phyloP scores from a whole-genome alignment of 352 stramenopile genomes.

The Globisporangium nodosum region DNA sequence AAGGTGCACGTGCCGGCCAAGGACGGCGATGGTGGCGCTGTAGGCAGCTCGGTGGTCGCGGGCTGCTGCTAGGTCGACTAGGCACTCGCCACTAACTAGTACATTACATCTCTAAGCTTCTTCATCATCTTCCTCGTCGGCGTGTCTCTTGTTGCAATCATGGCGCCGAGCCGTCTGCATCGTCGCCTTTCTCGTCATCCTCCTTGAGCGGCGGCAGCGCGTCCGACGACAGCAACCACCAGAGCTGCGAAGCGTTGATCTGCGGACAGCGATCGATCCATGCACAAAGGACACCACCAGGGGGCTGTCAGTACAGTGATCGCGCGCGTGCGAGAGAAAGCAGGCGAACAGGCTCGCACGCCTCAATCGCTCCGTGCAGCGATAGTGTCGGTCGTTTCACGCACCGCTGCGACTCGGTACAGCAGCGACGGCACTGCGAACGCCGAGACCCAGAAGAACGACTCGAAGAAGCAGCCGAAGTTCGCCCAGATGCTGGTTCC shows the following conservation, averaged over 20 bases:
- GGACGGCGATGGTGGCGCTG: not conserved
- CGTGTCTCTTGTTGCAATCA: not conserved
- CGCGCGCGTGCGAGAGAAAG: too few species aligned
- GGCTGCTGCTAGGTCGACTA: slow-evolving; percentile 19
- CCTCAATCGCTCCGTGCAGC: too few species aligned
- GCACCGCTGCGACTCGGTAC: slow-evolving; percentile 56
- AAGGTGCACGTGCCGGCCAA: slow-evolving; percentile 20
- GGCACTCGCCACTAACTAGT: not conserved
- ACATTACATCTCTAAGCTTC: slow-evolving; percentile 11
- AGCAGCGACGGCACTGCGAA: slow-evolving; percentile 60
- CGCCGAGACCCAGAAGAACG: slow-evolving; percentile 63
- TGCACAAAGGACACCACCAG: not conserved
- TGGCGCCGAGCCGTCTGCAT: not conserved
- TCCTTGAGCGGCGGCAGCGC: slow-evolving; percentile 63
- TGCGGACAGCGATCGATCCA: slow-evolving; percentile 10
- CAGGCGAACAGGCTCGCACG: too few species aligned
- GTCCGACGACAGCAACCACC: slow-evolving; percentile 56
- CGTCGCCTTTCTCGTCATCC: slow-evolving; percentile 29
- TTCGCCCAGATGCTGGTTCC: slow-evolving; percentile 37
- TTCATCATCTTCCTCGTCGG: not conserved
- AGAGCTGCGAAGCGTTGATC: slow-evolving; percentile 55
- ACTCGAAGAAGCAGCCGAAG: slow-evolving; percentile 72
- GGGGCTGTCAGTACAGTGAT: not conserved
- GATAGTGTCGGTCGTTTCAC: slow-evolving; percentile 6
- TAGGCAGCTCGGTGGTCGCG: slow-evolving; percentile 5